Base-by-base conservation (phyloP, 495 filamentous ascomycete genomes). In the Cryomyces antarcticus region DNA sequence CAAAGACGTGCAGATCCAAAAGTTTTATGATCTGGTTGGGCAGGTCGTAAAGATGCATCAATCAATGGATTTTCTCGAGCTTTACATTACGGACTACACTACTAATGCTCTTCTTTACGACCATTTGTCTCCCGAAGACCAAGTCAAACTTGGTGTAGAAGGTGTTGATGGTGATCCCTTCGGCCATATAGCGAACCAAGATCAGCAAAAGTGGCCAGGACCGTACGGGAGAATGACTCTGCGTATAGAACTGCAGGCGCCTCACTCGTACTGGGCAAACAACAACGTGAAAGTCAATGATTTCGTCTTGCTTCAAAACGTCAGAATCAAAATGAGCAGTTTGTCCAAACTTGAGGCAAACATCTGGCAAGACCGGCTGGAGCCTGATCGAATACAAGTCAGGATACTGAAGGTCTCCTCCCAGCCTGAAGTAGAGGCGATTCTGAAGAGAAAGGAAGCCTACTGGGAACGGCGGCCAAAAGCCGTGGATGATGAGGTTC, bases 61-160 rank as follows among this genome's bases (percentile, higher is more conserved):
- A n/a, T 24, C 38, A 7, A 47, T 61, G 31, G 60, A 57, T 39
- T 55, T 59, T 30, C 69, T 69, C 13, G 72, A 78, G 1, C 37
- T 97, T 0, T 85, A 87, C 57, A 55, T 94, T 12, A 86, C 82
- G 0, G 89, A 97, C 56, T 97, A 93, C 58, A 93, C 87, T 6
- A 54, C 67, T 27, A 80, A 92, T 46, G 49, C 58, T 0, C 44
- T 50, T 30, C 71, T 96, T 17, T 72, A 66, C 37, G 58, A 75
- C 30, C 73, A 77, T 40, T 63, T 61, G 17, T 68, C 65, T 46
- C 60, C 64, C 11, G 61, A 55, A 13, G 49, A 54, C 7, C 52
- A 57, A 7, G 39, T 36, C 5, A 54, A 58, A 28, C 48, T 57
- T 31, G 52, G 61, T 41, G 54, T 51, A n/a, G 36, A 42, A 6